A percentile compares a stretch with the other conserved stretches of the same genome.
These are phyloP conservation scores for Esteya vermicola DNA, from an alignment of 2,329 filamentous ascomycete species.

Conservation along the genomic window DNA sequence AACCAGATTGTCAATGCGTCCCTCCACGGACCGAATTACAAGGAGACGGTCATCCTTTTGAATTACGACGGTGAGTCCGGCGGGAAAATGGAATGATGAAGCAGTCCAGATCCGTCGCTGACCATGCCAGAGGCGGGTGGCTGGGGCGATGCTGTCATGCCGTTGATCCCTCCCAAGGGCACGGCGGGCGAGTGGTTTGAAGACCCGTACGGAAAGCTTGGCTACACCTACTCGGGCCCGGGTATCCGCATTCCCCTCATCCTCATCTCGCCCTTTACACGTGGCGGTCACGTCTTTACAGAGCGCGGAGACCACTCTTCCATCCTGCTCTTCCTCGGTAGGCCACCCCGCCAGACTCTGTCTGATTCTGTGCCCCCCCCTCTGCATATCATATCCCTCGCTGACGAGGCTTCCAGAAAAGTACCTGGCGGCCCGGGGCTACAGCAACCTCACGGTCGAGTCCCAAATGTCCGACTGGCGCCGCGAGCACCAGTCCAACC, in stretches of 20 bases:
- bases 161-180: constrained; percentile 30
- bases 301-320: constrained; percentile 41
- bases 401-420: no score
- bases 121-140: constrained; percentile 32
- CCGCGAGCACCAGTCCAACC: constrained; percentile 13
- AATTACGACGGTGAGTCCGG: constrained; percentile 28
- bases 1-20: constrained; percentile 36
- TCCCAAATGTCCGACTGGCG: constrained; percentile 13
- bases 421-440: constrained; percentile 17
- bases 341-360: no score
- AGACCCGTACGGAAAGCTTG: constrained; percentile 24
- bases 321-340: constrained; percentile 38
- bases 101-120: no score
- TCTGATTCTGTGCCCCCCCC: no score
- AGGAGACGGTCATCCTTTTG: constrained; percentile 32
- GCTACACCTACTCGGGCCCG: constrained; percentile 19
- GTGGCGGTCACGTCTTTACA: constrained; percentile 36
- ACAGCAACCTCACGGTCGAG: constrained; percentile 12
- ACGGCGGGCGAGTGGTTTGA: constrained; percentile 38
- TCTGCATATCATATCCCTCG: no score
- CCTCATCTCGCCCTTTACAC: constrained; percentile 41
- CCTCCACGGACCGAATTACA: constrained; percentile 30
- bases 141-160: constrained; percentile 39
- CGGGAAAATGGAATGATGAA: no score
- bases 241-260: constrained; percentile 37